Evolutionary conservation across 1,284 basidiomycete genomes (phyloP).

Genomic region (Pyrrhoderma noxium): DNA sequence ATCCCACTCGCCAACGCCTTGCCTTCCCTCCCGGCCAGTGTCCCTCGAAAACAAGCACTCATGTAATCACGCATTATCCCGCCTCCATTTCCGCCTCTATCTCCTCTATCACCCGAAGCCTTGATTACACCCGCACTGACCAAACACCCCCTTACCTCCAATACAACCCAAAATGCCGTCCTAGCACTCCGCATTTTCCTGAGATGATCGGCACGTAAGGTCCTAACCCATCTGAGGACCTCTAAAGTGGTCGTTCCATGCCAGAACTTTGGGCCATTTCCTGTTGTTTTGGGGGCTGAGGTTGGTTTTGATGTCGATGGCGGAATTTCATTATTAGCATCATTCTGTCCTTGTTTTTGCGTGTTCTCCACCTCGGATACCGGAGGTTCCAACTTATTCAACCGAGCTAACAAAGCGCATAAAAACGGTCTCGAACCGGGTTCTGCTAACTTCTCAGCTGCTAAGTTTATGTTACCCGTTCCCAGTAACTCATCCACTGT

Average conservation of each 20-base stretch:
- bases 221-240: slow-evolving; percentile 31
- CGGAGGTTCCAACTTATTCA: too few relatives aligned
- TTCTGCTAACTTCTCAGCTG: slow-evolving; percentile 23
- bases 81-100: slow-evolving; percentile 20
- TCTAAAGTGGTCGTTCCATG: slow-evolving; percentile 20
- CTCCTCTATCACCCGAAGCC: not conserved
- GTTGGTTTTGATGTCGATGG: too few relatives aligned
- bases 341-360: not conserved
- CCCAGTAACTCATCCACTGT: slow-evolving; percentile 27
- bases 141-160: slow-evolving; percentile 38
- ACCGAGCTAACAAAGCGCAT: slow-evolving; percentile 34
- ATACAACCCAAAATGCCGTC: slow-evolving; percentile 41
- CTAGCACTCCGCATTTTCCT: slow-evolving; percentile 32
- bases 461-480: slow-evolving; percentile 14
- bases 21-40: slow-evolving; percentile 31
- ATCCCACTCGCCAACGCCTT: slow-evolving; percentile 38
- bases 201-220: slow-evolving; percentile 33
- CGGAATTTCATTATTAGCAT: not conserved
- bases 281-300: not conserved
- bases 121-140: slow-evolving; percentile 26
- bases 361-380: too few relatives aligned
- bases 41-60: slow-evolving; percentile 35
- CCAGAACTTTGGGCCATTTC: not conserved
- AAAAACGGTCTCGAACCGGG: slow-evolving; percentile 33
- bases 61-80: slow-evolving; percentile 27